Base-by-base conservation (phyloP, 2,329 filamentous ascomycete species). In the Leptographium wingfieldii region DNA sequence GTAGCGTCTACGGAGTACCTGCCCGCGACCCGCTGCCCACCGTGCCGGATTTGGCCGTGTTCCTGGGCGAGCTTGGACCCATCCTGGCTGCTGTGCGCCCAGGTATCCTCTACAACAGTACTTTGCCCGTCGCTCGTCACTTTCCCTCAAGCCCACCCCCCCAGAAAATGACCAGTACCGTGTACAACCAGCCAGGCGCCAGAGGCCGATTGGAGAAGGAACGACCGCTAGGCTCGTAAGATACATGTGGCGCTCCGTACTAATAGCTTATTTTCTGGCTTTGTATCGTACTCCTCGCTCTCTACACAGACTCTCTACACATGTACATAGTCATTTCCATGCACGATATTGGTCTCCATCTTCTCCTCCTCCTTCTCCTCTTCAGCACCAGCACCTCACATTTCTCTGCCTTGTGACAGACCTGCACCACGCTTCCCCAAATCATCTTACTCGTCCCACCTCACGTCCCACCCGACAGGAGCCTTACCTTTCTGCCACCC, bases 11-110 rank as follows among this genome's bases (percentile, higher is more conserved):
- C 53, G 22, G 22, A 22, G 22, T 22, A 22, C 22, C 31, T 54
- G 31, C 22, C 40, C 31, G 53, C 10, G 31, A 59, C 43, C 38
- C 31, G 40, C 51, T 57, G 25, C 53, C 38, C 56, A 25, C 56
- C 5, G 53, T 48, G 57, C 56, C 56, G 58, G 56, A 56, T 59
- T 57, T 60, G 58, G 53, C 58, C 58, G 53, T 40, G 53, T 59
- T 54, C 46, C 58, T 62, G 56, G 35, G 25, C 35, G 33, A 27
- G 48, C 48, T 27, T 51, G 46, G 46, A 48, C 46, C 43, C 19
- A 48, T n/a, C 46, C 38, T 40, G 12, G 38, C 38, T 40, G 38
- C 38, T 14, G 38, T 40, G 12, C 14, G 12, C 38, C 38, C 16
- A 55, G 7, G 54, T 55, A 55, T n/a, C 29, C 3, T 25, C n/a